phyloP scores from a whole-genome alignment of 495 filamentous ascomycete genomes.

The Cudoniella acicularis region DNA sequence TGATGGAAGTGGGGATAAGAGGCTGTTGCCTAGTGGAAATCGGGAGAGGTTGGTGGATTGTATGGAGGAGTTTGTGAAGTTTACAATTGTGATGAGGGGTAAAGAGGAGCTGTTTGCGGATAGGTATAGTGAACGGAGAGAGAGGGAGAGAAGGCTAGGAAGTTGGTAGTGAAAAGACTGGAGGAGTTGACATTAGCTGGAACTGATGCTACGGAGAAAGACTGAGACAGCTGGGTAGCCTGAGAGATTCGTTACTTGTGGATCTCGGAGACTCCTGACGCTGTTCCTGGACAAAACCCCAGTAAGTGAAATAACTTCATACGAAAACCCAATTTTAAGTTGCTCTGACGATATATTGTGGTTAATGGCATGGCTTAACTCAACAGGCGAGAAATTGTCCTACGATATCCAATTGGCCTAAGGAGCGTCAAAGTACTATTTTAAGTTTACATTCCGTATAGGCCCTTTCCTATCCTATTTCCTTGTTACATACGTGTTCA shows the following conservation, averaged over 20 bases:
- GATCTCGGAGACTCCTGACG: too few species aligned
- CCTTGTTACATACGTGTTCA: not conserved
- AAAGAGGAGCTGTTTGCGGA: slow-evolving; percentile 61
- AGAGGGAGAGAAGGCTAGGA: slow-evolving; percentile 39
- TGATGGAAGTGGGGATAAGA: slow-evolving; percentile 40
- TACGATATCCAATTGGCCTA: not conserved
- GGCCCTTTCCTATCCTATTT: not conserved
- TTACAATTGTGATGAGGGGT: slow-evolving; percentile 62
- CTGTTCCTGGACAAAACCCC: too few species aligned
- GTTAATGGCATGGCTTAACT: too few species aligned
- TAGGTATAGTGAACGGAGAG: slow-evolving; percentile 57
- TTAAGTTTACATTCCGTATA: not conserved
- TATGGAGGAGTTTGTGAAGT: slow-evolving; percentile 77
- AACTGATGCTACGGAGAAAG: not conserved
- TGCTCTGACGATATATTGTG: too few species aligned
- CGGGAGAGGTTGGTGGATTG: slow-evolving; percentile 68
- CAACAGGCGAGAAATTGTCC: too few species aligned
- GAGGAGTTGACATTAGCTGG: not conserved
- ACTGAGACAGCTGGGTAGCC: not conserved
- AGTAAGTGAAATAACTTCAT: too few species aligned
- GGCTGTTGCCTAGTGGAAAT: slow-evolving; percentile 59
- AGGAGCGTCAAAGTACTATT: not conserved
- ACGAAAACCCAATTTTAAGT: too few species aligned
- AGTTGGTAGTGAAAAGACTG: slow-evolving; percentile 1
- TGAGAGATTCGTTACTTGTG: too few species aligned